Percentiles rank a stretch among this genome's conserved stretches.
Evolutionary conservation across 257 asterid species (phyloP).

Genomic region (Gynochthodes officinalis): DNA sequence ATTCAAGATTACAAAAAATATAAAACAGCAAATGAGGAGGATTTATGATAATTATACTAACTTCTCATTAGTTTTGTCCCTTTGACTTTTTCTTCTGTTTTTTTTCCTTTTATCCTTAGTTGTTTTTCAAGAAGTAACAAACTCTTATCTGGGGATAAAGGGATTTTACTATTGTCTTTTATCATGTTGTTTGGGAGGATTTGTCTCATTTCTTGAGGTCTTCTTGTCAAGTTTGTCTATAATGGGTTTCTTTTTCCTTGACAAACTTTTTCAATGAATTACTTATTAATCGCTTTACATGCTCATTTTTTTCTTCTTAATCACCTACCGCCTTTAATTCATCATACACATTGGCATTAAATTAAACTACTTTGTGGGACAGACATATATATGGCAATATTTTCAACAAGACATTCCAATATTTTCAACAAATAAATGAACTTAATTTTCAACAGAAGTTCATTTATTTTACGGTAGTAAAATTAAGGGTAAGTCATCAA

Average conservation of each 20-base stretch:
- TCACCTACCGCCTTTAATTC: too few relatives aligned
- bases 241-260: background rate
- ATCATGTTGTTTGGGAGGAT: background rate
- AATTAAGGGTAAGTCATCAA: too few relatives aligned
- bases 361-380: background rate
- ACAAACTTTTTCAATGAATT: background rate
- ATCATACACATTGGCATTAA: too few relatives aligned
- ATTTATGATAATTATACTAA: too few relatives aligned
- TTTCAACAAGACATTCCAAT: background rate
- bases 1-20: too few relatives aligned
- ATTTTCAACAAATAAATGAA: background rate
- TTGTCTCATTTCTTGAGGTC: background rate
- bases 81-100: constrained; percentile 8
- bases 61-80: too few relatives aligned
- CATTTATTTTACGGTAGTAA: too few relatives aligned
- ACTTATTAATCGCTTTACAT: too few relatives aligned
- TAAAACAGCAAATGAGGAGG: too few relatives aligned
- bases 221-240: background rate
- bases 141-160: background rate
- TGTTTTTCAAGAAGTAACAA: constrained; percentile 1
- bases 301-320: background rate
- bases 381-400: too few relatives aligned
- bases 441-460: too few relatives aligned
- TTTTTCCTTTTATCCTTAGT: constrained; percentile 12
- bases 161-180: background rate